Conservation (phyloP, 2,329 filamentous ascomycete species). For the Pseudocercospora eumusae region DNA sequence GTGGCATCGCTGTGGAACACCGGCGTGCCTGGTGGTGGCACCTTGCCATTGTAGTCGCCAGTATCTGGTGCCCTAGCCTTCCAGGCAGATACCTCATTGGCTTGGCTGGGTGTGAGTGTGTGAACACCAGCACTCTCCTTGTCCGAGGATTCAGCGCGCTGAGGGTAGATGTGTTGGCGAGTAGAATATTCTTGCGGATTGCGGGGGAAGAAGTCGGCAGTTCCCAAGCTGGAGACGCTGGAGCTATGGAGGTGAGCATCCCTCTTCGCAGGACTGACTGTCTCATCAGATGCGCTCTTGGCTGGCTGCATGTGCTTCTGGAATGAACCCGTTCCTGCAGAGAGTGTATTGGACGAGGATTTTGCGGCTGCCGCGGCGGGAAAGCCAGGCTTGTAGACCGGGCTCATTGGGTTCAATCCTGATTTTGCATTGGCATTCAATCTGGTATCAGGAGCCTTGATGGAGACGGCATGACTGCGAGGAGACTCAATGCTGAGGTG, state of each 20-base stretch:
- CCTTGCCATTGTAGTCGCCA: conserved; percentile 25
- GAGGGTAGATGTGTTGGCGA: conserved; percentile 36
- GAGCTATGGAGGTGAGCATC: conserved; percentile 34
- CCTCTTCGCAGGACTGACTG: conserved; percentile 32
- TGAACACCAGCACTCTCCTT: conserved; percentile 11
- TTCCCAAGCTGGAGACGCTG: conserved; percentile 42
- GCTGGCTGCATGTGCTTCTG: conserved; percentile 22
- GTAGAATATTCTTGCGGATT: conserved; percentile 43
- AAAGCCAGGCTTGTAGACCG: conserved; percentile 40
- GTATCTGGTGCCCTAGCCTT: conserved; percentile 13
- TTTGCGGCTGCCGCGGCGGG: conserved; percentile 1
- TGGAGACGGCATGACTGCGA: conserved; percentile 38
- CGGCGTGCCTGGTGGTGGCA: conserved; percentile 35
- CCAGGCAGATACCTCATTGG: not conserved
- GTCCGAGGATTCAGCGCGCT: conserved; percentile 15
- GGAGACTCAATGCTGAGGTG: conserved; percentile 29
- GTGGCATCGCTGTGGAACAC: conserved; percentile 23
- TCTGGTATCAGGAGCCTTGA: conserved; percentile 38
- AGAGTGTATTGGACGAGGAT: not conserved
- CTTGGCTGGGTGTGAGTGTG: conserved; percentile 2
- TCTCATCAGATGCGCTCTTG: conserved; percentile 24
- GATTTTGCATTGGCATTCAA: conserved; percentile 33
- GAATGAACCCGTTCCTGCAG: conserved; percentile 8
- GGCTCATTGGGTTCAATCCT: conserved; percentile 43
- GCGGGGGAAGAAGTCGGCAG: conserved; percentile 44